Evolutionary conservation across 441 rosid genomes (phyloP).

Genomic region (Theobroma grandiflorum): DNA sequence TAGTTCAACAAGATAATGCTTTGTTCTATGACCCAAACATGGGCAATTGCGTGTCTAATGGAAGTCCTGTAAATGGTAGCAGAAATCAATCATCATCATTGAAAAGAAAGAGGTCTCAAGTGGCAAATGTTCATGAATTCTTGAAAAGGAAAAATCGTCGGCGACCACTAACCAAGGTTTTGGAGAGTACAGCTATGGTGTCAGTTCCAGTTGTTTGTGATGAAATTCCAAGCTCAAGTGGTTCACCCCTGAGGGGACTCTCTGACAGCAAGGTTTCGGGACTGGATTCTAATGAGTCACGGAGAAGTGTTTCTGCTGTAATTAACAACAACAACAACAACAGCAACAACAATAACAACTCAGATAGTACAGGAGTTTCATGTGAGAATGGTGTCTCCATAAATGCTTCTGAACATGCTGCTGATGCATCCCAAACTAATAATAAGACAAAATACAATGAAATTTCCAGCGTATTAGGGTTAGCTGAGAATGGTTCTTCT

Average conservation of each 20-base stretch:
- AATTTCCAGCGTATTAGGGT: constrained; percentile 49
- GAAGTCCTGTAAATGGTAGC: constrained; percentile 56
- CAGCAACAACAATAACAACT: constrained; percentile 38
- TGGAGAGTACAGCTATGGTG: constrained; percentile 92
- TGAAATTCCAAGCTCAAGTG: constrained; percentile 64
- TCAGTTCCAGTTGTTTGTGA: constrained; percentile 78
- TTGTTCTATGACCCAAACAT: constrained; percentile 46
- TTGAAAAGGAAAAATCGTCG: constrained; percentile 80
- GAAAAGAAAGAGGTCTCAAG: constrained; percentile 83
- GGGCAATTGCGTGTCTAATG: constrained; percentile 57
- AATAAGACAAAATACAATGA: constrained; percentile 64
- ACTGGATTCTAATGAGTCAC: constrained; percentile 65
- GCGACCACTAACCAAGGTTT: constrained; percentile 84
- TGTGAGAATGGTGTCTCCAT: constrained; percentile 62
- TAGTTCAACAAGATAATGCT: constrained; percentile 46
- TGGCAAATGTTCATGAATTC: constrained; percentile 61
- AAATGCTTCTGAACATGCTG: constrained; percentile 55
- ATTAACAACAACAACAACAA: constrained; percentile 42
- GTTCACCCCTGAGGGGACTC: constrained; percentile 54
- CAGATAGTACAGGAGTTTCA: constrained; percentile 74
- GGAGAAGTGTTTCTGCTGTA: constrained; percentile 51
- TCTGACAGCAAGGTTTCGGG: constrained; percentile 68
- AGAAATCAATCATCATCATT: constrained; percentile 53
- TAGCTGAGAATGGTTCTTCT: constrained; percentile 59
- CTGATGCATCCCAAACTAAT: constrained; percentile 52